These are phyloP conservation scores for Leishmania tropica DNA, from an alignment of 208 protist genomes.

Conservation along the genomic window DNA sequence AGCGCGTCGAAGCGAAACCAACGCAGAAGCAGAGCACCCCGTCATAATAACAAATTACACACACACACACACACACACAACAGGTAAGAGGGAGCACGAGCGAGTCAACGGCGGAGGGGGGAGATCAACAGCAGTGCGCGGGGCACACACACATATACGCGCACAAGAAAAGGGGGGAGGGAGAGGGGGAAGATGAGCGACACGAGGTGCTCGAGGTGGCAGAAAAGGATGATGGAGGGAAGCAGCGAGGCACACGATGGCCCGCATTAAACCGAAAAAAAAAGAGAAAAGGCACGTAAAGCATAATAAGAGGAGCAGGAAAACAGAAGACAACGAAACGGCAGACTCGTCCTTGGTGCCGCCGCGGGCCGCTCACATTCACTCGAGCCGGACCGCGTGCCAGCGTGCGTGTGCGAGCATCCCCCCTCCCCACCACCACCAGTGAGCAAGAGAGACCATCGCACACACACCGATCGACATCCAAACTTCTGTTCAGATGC, in stretches of 20 bases:
- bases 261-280: background rate
- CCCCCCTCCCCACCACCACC: too few relatives aligned
- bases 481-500: too few relatives aligned
- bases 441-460: too few relatives aligned
- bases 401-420: too few relatives aligned
- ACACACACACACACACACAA: too few relatives aligned
- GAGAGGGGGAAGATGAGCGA: background rate
- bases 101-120: background rate
- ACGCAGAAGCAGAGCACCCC: too few relatives aligned
- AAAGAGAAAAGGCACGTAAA: background rate
- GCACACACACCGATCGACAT: background rate
- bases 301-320: too few relatives aligned
- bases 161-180: too few relatives aligned
- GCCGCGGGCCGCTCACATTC: background rate
- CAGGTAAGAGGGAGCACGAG: background rate
- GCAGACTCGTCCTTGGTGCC: background rate
- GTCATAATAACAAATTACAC: too few relatives aligned
- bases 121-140: background rate
- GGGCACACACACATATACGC: background rate
- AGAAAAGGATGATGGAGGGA: too few relatives aligned
- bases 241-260: too few relatives aligned
- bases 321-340: background rate
- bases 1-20: background rate
- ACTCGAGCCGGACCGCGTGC: background rate
- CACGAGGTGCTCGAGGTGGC: too few relatives aligned